Base-by-base conservation (phyloP, 495 filamentous ascomycete species). In the Trichoderma asperelloides region DNA sequence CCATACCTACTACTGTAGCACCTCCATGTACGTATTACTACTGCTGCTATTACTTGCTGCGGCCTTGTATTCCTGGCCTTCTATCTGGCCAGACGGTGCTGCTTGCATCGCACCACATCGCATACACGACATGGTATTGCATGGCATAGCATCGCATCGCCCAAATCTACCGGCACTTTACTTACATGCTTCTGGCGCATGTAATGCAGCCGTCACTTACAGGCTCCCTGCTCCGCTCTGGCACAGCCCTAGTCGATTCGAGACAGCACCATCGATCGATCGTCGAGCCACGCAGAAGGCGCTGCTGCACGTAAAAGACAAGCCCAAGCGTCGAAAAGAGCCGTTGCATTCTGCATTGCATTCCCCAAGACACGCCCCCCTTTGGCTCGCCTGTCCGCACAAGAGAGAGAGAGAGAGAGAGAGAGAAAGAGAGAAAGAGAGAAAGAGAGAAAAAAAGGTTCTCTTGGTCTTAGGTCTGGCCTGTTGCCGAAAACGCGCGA, bases 151-250 rank as follows among this genome's bases (percentile, higher is more conserved):
- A n/a, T n/a, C n/a, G n/a, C n/a, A 45, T 47, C 15, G 16, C 43
- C 43, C 43, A 3, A n/a, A 47, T 47, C 33, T 37, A 37, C 33
- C 33, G 43, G 18, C 43, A 18, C 47, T 51, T 30, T 60, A 60
- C 55, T 60, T 21, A 60, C 55, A 60, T 60, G 55, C 55, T 55
- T 60, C 23, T 60, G 47, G 47, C 27, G 55, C 27, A 60, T 60
- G 55, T 30, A 60, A 60, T 60, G 55, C 55, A 60, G 55, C 30
- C 55, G 25, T 28, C 55, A 60, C 55, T 30, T 60, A 60, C 55
- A 60, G 23, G 55, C 23, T 60, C 23, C 27, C 23, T 30, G 55
- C 55, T 60, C 55, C 55, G 55, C 55, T 60, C 55, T 27, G 23
- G 55, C 55, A 60, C 55, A 60, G 55, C 55, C 55, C 55, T 25